Evolutionary conservation across 164 flowering plant genomes (phyloP).

Genomic region (Nelumbo lutea): DNA sequence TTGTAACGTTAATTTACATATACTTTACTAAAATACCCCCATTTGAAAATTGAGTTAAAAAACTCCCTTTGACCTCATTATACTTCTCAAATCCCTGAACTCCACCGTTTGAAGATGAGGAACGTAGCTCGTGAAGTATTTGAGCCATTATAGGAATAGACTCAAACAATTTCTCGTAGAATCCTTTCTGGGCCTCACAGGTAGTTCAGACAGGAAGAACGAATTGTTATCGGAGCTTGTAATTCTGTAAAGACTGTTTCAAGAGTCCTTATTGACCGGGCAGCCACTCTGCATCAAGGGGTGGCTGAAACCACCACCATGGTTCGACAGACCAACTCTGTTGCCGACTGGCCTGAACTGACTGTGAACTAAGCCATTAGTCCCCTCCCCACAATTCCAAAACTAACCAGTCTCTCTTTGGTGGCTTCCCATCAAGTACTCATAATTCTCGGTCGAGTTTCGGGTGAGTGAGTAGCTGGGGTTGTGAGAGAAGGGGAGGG

Average conservation of each 20-base stretch:
- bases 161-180: slow-evolving; percentile 61
- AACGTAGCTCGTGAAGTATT: slow-evolving; percentile 43
- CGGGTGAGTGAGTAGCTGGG: slow-evolving; percentile 91
- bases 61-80: too few relatives aligned
- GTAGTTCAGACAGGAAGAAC: slow-evolving; percentile 84
- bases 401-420: slow-evolving; percentile 66
- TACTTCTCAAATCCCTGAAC: too few relatives aligned
- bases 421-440: slow-evolving; percentile 56
- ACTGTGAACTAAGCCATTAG: slow-evolving; percentile 96
- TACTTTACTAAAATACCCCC: too few relatives aligned
- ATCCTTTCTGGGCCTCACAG: slow-evolving; percentile 59
- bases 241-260: slow-evolving; percentile 40
- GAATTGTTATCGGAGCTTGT: slow-evolving; percentile 59
- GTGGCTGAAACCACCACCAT: slow-evolving; percentile 24
- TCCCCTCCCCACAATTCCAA: slow-evolving; percentile 94
- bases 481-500: slow-evolving; percentile 78
- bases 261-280: slow-evolving; percentile 36
- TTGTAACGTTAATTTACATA: too few relatives aligned
- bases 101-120: too few relatives aligned
- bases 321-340: slow-evolving; percentile 54
- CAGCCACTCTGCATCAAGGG: slow-evolving; percentile 38
- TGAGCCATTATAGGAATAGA: slow-evolving; percentile 56
- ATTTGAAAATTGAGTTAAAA: too few relatives aligned
- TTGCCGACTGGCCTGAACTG: slow-evolving; percentile 84
- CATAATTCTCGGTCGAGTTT: slow-evolving; percentile 73